Conservation (phyloP, 1,139 yeast species). For the Groenewaldozyma auringiensis region DNA sequence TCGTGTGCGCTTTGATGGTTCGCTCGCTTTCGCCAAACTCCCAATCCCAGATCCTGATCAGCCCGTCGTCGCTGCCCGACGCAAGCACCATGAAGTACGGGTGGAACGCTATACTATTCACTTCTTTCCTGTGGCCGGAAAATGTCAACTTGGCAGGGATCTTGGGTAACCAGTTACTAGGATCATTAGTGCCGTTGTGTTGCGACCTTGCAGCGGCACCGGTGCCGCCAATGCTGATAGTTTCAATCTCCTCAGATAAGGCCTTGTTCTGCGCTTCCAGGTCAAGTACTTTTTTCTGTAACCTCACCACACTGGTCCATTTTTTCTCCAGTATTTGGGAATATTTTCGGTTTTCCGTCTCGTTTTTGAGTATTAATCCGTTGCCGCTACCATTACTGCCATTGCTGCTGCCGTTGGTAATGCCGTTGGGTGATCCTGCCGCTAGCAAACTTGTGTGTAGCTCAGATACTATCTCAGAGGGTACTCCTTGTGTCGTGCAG, state of each 20-base stretch:
- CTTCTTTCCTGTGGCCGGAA: conserved; percentile 50
- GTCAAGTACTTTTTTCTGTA: conserved; percentile 69
- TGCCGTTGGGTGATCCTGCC: background rate
- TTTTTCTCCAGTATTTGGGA: conserved; percentile 57
- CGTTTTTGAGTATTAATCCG: background rate
- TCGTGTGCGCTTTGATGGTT: conserved; percentile 68
- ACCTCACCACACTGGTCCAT: conserved; percentile 79
- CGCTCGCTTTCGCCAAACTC: conserved; percentile 62
- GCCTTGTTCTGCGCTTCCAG: conserved; percentile 37
- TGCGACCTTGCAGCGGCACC: conserved; percentile 6
- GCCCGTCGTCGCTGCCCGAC: conserved; percentile 69
- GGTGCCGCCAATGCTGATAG: conserved; percentile 13
- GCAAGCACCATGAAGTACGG: conserved; percentile 60
- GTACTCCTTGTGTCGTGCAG: conserved; percentile 18
- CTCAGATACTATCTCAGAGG: conserved; percentile 7
- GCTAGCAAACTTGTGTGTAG: background rate
- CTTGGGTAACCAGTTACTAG: conserved; percentile 61
- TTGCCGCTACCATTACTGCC: background rate
- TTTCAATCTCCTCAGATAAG: conserved; percentile 40
- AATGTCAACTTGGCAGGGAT: conserved; percentile 41
- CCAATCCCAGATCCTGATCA: conserved; percentile 67
- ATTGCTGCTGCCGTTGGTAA: conserved; percentile 2
- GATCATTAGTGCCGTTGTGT: conserved; percentile 29
- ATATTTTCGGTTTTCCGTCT: conserved; percentile 11
- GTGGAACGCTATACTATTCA: conserved; percentile 63